These are phyloP conservation scores for Quercus glauca DNA, from an alignment of 306 rosid genomes.

Conservation along the genomic window DNA sequence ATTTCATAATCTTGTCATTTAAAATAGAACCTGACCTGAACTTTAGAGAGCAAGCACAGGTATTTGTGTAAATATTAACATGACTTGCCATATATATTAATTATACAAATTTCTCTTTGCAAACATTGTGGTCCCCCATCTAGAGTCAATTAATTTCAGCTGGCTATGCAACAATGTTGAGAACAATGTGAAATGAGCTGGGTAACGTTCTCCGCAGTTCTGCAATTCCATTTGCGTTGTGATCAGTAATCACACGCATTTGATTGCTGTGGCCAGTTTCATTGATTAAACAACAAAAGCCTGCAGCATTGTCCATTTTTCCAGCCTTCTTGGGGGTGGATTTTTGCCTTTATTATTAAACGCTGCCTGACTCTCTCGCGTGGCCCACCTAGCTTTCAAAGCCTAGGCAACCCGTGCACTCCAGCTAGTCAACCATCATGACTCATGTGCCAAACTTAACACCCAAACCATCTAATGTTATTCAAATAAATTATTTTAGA, in stretches of 20 bases:
- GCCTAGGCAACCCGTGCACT: not conserved
- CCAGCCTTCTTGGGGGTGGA: conserved; percentile 48
- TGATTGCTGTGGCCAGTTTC: not conserved
- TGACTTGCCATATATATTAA: not conserved
- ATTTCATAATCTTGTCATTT: no score
- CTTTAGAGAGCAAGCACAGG: not conserved
- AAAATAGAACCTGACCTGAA: not conserved
- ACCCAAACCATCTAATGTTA: no score
- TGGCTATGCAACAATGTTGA: conserved; percentile 27
- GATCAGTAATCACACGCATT: not conserved
- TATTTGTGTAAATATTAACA: no score
- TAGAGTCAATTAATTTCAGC: not conserved
- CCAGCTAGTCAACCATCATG: not conserved
- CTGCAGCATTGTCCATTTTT: conserved; percentile 10
- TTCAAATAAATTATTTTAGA: no score
- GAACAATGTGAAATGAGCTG: not conserved
- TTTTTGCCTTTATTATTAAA: not conserved
- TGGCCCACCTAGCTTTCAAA: conserved; percentile 25
- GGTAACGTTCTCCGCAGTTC: no score
- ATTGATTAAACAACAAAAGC: not conserved
- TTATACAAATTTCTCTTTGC: not conserved
- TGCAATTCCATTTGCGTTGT: not conserved
- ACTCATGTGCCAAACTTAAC: conserved; percentile 16
- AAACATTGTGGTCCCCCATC: conserved; percentile 10
- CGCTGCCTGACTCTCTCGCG: not conserved